phyloP scores from a whole-genome alignment of 768 basidiomycete species.

The Artomyces pyxidatus region DNA sequence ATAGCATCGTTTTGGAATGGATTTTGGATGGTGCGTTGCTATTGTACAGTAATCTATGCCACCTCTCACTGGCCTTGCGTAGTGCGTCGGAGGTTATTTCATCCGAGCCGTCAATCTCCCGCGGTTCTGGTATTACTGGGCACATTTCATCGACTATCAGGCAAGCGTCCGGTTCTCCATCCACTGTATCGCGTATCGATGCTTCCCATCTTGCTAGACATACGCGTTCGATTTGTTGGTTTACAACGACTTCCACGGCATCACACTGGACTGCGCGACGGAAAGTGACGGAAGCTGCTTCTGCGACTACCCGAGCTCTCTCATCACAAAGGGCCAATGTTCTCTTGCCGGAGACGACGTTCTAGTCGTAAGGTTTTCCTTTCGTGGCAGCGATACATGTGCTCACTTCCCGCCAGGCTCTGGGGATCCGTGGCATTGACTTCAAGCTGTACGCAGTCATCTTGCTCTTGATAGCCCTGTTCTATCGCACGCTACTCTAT shows the following conservation, averaged over 20 bases:
- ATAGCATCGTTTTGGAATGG: constrained; percentile 44
- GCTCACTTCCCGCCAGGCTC: constrained; percentile 21
- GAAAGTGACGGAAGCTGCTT: constrained; percentile 28
- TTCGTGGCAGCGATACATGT: not conserved
- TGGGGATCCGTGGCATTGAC: constrained; percentile 36
- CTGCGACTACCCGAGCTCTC: constrained; percentile 44
- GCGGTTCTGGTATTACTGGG: constrained; percentile 49
- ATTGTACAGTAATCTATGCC: constrained; percentile 9
- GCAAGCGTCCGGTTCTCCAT: constrained; percentile 32
- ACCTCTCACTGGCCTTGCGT: not conserved
- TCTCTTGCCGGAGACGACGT: constrained; percentile 45
- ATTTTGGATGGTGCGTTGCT: constrained; percentile 53
- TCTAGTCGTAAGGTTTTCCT: constrained; percentile 12
- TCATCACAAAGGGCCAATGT: constrained; percentile 30
- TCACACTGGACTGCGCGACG: constrained; percentile 35
- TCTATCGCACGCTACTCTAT: constrained; percentile 35
- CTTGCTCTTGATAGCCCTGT: constrained; percentile 35
- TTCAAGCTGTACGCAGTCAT: constrained; percentile 40
- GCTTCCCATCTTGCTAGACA: constrained; percentile 9
- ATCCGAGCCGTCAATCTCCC: constrained; percentile 47
- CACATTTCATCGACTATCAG: constrained; percentile 50
- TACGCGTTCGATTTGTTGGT: constrained; percentile 21
- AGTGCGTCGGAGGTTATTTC: constrained; percentile 25
- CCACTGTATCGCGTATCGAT: constrained; percentile 8
- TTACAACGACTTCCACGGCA: constrained; percentile 41